Evolutionary conservation across 2,329 filamentous ascomycete species (phyloP), one percentile per base, ranked within the genome.

Genomic region (Claviceps monticola): DNA sequence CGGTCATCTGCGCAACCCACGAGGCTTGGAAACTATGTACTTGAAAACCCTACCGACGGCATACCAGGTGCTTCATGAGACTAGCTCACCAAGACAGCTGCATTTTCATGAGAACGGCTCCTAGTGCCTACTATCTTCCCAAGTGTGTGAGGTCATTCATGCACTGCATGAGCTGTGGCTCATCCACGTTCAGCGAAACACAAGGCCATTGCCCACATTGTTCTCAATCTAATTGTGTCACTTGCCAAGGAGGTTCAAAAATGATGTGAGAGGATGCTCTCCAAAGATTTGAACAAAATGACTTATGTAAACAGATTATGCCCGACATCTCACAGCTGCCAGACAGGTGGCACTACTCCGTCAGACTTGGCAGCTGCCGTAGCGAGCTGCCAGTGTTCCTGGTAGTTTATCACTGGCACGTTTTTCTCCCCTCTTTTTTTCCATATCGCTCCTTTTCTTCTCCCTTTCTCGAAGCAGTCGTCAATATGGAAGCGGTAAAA

Each of bases 301-400:
- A 3, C 29, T 34, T 34, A 34, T 34, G 29, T 34, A 34, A 34
- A 34, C 29, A 34, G 11, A 34, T 4, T 11, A 11, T 34, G 29
- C 9, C 29, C 46, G 34, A 38, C 34, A 47, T 47, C 6, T 36
- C 11, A 47, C 46, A 47, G 19, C 46, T 47, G 46, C 46, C 17
- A 47, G 8, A 4, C 26, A 5, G 46, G 43, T 45, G 47, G 19
- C 37, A 14, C 19, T 9, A 19, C 13, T 19, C 34, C 14, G 46
- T 14, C 8, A 9, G 43, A 17, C 42, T 34, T 42, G 17, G 16
- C 51, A 29, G 44, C 44, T 53, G 41, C 8, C 14, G 14, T n/a
- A 39, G 38, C 26, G 46, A 46, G 51, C 37, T 53, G 48, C 13
- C 37, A 44, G 16, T 53, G 44, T 43, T 50, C 39, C 29, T 34